Base-by-base conservation (phyloP, 1,284 basidiomycete genomes). In the Microbotryum scabiosae region DNA sequence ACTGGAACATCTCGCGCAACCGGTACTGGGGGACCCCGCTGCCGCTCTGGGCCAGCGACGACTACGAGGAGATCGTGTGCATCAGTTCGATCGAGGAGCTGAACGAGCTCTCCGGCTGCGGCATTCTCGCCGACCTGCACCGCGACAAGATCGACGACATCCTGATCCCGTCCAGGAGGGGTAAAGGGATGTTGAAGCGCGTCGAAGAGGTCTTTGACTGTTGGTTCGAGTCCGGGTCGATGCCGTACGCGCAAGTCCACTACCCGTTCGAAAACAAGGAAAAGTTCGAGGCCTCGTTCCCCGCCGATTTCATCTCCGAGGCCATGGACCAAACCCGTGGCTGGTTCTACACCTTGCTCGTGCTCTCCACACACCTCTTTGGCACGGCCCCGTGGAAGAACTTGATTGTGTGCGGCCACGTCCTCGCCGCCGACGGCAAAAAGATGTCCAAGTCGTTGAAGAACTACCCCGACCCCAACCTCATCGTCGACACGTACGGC, bases 171-270 rank as follows among this genome's bases (percentile, higher is more conserved):
- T 97, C 92, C 41, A 80, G 87, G 73, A 77, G 85, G 75, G 94
- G 93, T 65, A 96, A 93, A 73, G 96, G 94, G 23, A 76, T 78
- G 23, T 79, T 99, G 49, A 89, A 83, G 75, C 85, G 94, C 62
- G 82, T 97, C 21, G 90, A 97, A 64, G 96, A 97, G 76, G 92
- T 99, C 36, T 98, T 99, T 75, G 96, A 99, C 76, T 99, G 96
- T 75, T 99, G 96, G 96, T 98, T 99, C 75, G 96, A 99, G 79
- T 97, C 94, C 8, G 96, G 96, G 77, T 91, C 88, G 73, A 99
- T 99, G 96, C 96, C 96, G 5, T 99, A 96, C 73, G 96, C 93
- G 2, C 94, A 97, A 73, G 82, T 85, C 16, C 96, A 99, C 77
- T 98, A 96, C 79, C 96, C 96, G 9, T 98, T 98, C 75, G 94